Conservation (phyloP, 257 asterid species). For the Linaria vulgaris region DNA sequence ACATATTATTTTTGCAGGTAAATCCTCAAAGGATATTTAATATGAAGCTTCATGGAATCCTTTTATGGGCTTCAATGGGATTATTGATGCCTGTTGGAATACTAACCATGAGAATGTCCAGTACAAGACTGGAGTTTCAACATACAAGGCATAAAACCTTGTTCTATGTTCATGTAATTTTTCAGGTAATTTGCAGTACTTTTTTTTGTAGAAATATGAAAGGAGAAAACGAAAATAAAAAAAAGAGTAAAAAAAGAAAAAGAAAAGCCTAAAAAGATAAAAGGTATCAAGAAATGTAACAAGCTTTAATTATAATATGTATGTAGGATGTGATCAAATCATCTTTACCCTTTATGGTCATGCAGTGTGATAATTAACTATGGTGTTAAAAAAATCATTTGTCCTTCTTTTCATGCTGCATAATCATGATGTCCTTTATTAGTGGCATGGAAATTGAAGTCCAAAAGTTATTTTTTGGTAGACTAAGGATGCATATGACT, state of each 20-base stretch:
- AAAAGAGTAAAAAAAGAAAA: neutral
- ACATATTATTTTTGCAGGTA: conserved; percentile 41
- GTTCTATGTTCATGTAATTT: conserved; percentile 58
- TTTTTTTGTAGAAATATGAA: neutral
- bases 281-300: neutral
- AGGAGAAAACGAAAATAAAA: no score
- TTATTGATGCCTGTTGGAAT: conserved; percentile 75
- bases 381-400: neutral
- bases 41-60: conserved; percentile 68
- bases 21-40: conserved; percentile 41
- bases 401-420: conserved; percentile 33
- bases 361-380: conserved; percentile 36
- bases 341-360: conserved; percentile 33
- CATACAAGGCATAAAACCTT: conserved; percentile 45
- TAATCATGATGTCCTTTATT: conserved; percentile 45
- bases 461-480: conserved; percentile 14
- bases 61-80: conserved; percentile 83
- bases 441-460: conserved; percentile 28
- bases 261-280: neutral
- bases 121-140: conserved; percentile 32
- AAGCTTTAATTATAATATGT: neutral
- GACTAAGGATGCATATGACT: no score
- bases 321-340: conserved; percentile 24
- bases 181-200: conserved; percentile 48
- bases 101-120: conserved; percentile 60